Percentiles rank a stretch among this genome's conserved stretches.
Evolutionary conservation across 805 yeast species (phyloP).

Genomic region (Wickerhamiella sorbophila): DNA sequence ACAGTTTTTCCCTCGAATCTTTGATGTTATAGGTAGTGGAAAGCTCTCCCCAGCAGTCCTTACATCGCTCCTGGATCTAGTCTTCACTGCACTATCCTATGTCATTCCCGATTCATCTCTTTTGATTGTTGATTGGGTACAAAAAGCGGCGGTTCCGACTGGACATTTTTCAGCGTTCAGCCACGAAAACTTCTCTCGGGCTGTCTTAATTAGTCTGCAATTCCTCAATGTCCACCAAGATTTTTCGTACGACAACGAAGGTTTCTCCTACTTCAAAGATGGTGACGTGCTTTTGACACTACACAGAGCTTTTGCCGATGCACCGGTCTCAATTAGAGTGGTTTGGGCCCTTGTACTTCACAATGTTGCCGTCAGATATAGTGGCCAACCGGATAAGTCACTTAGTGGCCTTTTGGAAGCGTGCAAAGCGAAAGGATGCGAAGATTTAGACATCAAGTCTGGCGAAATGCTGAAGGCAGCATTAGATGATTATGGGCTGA

Average conservation of each 20-base stretch:
- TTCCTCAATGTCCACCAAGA: slow-evolving; percentile 21
- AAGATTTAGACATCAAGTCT: slow-evolving; percentile 3
- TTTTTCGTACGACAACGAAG: slow-evolving; percentile 8
- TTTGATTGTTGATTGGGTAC: slow-evolving; percentile 14
- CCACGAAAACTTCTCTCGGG: slow-evolving; percentile 6
- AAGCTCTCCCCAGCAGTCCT: slow-evolving; percentile 3
- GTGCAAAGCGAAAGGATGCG: slow-evolving; percentile 4
- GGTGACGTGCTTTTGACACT: slow-evolving; percentile 14
- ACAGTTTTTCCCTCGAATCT: slow-evolving; percentile 13
- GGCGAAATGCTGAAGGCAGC: slow-evolving; percentile 6
- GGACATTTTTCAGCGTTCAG: background rate
- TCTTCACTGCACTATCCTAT: slow-evolving; percentile 13
- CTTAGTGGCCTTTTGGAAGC: background rate
- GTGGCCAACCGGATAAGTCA: slow-evolving; percentile 7
- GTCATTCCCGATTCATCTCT: slow-evolving; percentile 15
- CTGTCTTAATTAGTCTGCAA: slow-evolving; percentile 14
- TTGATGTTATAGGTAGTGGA: slow-evolving; percentile 3
- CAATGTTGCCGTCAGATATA: slow-evolving; percentile 16
- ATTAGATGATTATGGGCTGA: slow-evolving; percentile 6
- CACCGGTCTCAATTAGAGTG: slow-evolving; percentile 9
- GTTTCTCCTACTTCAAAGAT: slow-evolving; percentile 11
- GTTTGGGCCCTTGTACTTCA: slow-evolving; percentile 22
- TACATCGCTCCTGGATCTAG: slow-evolving; percentile 14
- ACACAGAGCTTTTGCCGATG: slow-evolving; percentile 8
- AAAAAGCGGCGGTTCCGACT: slow-evolving; percentile 1